Conservation (phyloP, 169 alveolate species). For the Babesia ovis region DNA sequence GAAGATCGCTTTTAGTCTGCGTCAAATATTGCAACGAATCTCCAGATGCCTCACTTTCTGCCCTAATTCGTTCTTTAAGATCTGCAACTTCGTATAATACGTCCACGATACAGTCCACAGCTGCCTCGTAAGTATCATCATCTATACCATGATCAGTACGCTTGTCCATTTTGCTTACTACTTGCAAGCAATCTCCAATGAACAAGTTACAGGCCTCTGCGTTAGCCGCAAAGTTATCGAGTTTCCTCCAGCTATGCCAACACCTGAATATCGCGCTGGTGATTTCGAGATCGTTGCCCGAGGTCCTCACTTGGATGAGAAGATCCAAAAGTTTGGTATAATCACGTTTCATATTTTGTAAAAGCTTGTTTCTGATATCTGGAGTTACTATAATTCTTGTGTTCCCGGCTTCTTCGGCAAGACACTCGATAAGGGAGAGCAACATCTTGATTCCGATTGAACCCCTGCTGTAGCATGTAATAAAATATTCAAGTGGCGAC, state of each 20-base stretch:
- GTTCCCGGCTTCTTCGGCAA: slow-evolving; percentile 55
- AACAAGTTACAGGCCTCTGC: slow-evolving; percentile 24
- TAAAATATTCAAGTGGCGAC: slow-evolving; percentile 51
- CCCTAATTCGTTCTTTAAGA: slow-evolving; percentile 2
- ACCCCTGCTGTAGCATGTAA: slow-evolving; percentile 31
- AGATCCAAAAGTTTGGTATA: slow-evolving; percentile 30
- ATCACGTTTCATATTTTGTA: slow-evolving; percentile 19
- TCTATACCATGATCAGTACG: slow-evolving; percentile 23
- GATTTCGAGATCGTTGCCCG: slow-evolving; percentile 11
- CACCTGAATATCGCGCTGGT: slow-evolving; percentile 36
- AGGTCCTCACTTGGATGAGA: slow-evolving; percentile 20
- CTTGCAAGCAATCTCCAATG: slow-evolving; percentile 43
- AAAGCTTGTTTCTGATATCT: slow-evolving; percentile 10
- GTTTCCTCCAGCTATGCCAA: slow-evolving; percentile 57
- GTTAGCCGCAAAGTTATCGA: slow-evolving; percentile 30
- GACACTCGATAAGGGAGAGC: slow-evolving; percentile 20
- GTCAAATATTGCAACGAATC: neutral
- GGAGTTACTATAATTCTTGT: slow-evolving; percentile 25
- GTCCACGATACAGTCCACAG: slow-evolving; percentile 55
- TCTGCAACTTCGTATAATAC: slow-evolving; percentile 26
- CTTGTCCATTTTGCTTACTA: neutral
- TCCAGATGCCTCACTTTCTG: slow-evolving; percentile 21
- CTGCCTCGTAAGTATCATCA: slow-evolving; percentile 47
- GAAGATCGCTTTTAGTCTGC: slow-evolving; percentile 23
- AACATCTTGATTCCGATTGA: slow-evolving; percentile 26